A percentile compares a stretch with the other conserved stretches of the same genome.
Conservation (phyloP, 495 filamentous ascomycete species). For the Aspergillus panamensis region DNA sequence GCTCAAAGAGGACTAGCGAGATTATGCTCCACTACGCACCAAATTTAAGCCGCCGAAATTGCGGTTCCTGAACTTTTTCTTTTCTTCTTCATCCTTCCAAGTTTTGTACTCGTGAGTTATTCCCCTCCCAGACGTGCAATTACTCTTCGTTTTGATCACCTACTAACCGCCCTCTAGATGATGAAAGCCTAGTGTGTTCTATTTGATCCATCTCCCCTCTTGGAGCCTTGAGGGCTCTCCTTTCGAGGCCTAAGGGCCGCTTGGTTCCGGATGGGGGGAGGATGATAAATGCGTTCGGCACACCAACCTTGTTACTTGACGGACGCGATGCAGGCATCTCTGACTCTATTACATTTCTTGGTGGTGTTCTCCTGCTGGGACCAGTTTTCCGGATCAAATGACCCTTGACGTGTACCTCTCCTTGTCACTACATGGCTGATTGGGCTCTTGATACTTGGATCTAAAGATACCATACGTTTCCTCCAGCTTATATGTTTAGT, state of each 20-base stretch:
- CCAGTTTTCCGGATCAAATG: constrained; percentile 1
- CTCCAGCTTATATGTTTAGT: too few species aligned
- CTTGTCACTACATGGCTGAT: constrained; percentile 10
- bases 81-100: constrained; percentile 91
- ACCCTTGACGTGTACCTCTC: constrained; percentile 17
- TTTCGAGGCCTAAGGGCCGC: constrained; percentile 91
- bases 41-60: constrained; percentile 23
- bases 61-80: constrained; percentile 31
- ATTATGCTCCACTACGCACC: constrained; percentile 7
- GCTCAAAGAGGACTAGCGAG: constrained; percentile 30
- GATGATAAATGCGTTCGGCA: constrained; percentile 99
- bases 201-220: constrained; percentile 73
- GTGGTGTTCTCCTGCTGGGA: constrained; percentile 30
- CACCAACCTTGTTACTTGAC: constrained; percentile 92
- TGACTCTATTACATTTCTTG: constrained; percentile 58
- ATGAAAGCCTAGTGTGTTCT: constrained; percentile 98
- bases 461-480: too few species aligned
- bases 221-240: constrained; percentile 73
- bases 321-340: constrained; percentile 99
- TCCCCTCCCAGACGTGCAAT: constrained; percentile 7
- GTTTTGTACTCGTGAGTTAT: constrained; percentile 85
- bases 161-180: constrained; percentile 67
- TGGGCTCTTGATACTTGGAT: constrained; percentile 10
- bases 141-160: neutral
- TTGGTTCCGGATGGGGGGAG: constrained; percentile 61